phyloP scores from a whole-genome alignment of 495 filamentous ascomycete species.

The Penicillium longicatenatum region DNA sequence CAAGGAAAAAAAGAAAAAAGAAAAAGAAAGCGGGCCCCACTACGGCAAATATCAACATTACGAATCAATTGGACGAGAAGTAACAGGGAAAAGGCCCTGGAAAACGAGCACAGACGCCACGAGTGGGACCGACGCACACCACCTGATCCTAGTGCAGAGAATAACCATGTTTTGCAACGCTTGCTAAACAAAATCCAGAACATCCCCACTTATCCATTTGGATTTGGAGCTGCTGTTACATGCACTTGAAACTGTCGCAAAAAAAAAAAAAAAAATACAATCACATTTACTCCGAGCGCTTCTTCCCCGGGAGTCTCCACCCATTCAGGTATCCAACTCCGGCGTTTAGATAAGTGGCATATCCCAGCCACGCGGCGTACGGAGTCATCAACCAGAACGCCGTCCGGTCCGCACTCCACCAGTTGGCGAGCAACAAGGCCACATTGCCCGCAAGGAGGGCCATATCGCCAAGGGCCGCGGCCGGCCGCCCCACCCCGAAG shows the following conservation, averaged over 20 bases:
- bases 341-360: conserved; percentile 51
- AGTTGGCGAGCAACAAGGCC: conserved; percentile 69
- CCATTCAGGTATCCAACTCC: conserved; percentile 24
- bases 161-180: neutral
- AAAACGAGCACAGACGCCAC: conserved; percentile 17
- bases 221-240: too few relatives aligned
- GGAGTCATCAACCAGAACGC: conserved; percentile 75
- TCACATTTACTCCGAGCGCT: conserved; percentile 13
- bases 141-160: neutral
- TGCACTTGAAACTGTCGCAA: neutral
- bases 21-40: too few relatives aligned
- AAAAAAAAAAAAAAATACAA: too few relatives aligned
- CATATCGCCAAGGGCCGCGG: conserved; percentile 75
- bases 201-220: neutral
- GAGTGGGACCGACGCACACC: conserved; percentile 13
- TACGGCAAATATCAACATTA: neutral
- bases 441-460: conserved; percentile 68
- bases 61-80: neutral
- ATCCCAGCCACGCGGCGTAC: conserved; percentile 80
- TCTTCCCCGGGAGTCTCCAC: conserved; percentile 17
- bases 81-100: neutral
- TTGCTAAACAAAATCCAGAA: neutral
- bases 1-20: too few relatives aligned
- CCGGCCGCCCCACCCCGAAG: conserved; percentile 69
- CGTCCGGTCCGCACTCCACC: conserved; percentile 68